Base-by-base conservation (phyloP, 2,329 filamentous ascomycete genomes). In the Fusarium longipes region DNA sequence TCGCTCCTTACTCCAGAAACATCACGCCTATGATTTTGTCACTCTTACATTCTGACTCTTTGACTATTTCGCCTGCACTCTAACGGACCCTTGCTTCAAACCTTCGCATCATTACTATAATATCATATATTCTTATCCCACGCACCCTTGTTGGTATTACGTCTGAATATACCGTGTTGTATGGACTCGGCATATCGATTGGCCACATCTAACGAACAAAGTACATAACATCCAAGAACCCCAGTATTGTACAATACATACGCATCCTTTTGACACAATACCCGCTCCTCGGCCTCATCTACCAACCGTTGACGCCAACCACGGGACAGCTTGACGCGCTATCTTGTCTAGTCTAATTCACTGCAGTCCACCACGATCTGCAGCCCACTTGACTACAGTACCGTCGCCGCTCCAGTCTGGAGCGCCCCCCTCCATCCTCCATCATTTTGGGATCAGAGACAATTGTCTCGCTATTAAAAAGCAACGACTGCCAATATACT, bases 381-480 rank as follows among this genome's bases (percentile, higher is more conserved):
- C 54, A 63, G 44, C 67, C 49, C 51, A 52, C 51, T 56, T 50
- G 36, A 59, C 55, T 65, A 39, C 36, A 40, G 38, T 15, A 40
- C 38, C 35, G 42, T 25, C 44, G 52, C 32, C 39, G 24, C 51
- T 63, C 44, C 57, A 63, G 55, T 30, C 42, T 57, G 38, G 44
- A 40, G 32, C 30, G 8, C 43, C 36, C 27, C 45, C 38, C 49
- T 42, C 42, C 59, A 27, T 51, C 60, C 30, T 66, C 58, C 59
- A 30, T 51, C 63, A 25, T 44, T 49, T 57, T 52, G 55, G 47
- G 53, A 64, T 63, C 57, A 67, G 65, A 69, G 62, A 66, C 65
- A 68, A 54, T 56, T 74, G 71, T 73, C 61, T 73, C 60, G 66
- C 45, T 48, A 57, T 49, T 49, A 60, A 71, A 71, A 70, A 69